A percentile compares a stretch with the other conserved stretches of the same genome.
phyloP scores from a whole-genome alignment of 2,329 filamentous ascomycete species.

The Dendryphion nanum region DNA sequence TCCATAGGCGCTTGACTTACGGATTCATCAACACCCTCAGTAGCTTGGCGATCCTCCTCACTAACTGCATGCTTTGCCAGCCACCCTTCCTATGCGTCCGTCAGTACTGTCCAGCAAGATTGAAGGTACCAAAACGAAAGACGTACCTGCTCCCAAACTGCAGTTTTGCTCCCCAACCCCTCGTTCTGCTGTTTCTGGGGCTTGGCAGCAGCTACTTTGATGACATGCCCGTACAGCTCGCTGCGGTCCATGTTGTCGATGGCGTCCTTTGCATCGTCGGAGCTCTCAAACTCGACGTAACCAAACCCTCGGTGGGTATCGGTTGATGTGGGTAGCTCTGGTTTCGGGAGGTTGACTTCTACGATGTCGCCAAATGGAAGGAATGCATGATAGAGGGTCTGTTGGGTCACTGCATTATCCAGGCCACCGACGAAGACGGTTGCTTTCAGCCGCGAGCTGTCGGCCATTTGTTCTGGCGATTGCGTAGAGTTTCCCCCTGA shows the following conservation, averaged over 20 bases:
- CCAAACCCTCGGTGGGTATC: slow-evolving; percentile 90
- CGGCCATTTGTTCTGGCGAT: slow-evolving; percentile 65
- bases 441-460: slow-evolving; percentile 79
- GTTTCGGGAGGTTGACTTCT: slow-evolving; percentile 86
- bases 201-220: slow-evolving; percentile 91
- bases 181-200: slow-evolving; percentile 85
- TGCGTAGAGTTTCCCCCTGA: too few species aligned
- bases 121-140: not conserved
- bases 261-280: slow-evolving; percentile 84
- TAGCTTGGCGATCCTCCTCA: slow-evolving; percentile 70
- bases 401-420: slow-evolving; percentile 70
- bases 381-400: slow-evolving; percentile 84
- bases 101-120: slow-evolving; percentile 7
- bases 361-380: slow-evolving; percentile 95
- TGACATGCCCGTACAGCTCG: slow-evolving; percentile 86
- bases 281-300: slow-evolving; percentile 90
- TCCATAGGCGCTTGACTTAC: slow-evolving; percentile 64
- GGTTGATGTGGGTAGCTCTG: slow-evolving; percentile 73
- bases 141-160: slow-evolving; percentile 93
- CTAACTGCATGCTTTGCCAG: slow-evolving; percentile 82
- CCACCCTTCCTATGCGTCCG: slow-evolving; percentile 74
- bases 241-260: slow-evolving; percentile 99
- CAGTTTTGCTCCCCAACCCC: slow-evolving; percentile 87
- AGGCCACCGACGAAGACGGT: slow-evolving; percentile 93
- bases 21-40: slow-evolving; percentile 53